These are phyloP conservation scores for Sordaria brevicollis DNA, from an alignment of 495 filamentous ascomycete genomes.

Conservation along the genomic window DNA sequence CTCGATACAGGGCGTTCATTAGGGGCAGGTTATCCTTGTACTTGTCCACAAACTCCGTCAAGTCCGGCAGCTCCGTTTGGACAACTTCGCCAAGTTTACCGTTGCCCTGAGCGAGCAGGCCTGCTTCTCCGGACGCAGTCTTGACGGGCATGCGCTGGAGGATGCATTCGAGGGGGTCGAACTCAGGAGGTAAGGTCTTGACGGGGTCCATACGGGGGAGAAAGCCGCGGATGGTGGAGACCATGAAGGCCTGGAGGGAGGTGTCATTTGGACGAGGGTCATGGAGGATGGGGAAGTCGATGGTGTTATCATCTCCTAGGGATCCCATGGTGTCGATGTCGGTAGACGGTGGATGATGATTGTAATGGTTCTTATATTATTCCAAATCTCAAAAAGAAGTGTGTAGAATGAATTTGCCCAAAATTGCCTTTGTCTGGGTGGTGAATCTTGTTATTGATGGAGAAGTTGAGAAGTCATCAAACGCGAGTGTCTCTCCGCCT, in stretches of 20 bases:
- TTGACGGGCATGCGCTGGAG: conserved; percentile 66
- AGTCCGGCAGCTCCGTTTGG: conserved; percentile 55
- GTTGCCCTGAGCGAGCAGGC: conserved; percentile 58
- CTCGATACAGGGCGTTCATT: conserved; percentile 75
- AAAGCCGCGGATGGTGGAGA: conserved; percentile 76
- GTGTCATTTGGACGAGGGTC: conserved; percentile 30
- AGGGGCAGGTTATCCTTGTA: conserved; percentile 58
- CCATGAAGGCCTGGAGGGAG: conserved; percentile 72
- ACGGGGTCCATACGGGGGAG: conserved; percentile 56
- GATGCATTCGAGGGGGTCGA: conserved; percentile 56
- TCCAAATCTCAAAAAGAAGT: background rate
- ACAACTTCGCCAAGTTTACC: conserved; percentile 57
- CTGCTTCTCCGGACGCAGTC: conserved; percentile 56
- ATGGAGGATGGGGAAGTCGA: conserved; percentile 24
- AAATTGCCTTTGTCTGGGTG: background rate
- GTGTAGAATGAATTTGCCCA: background rate
- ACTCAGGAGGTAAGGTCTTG: conserved; percentile 52
- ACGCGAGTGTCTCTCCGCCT: conserved; percentile 32
- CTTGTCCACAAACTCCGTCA: conserved; percentile 59
- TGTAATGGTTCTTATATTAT: background rate
- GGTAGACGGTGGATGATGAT: conserved; percentile 7
- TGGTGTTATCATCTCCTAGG: conserved; percentile 10
- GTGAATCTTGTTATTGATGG: conserved; percentile 8
- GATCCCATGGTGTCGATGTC: conserved; percentile 27
- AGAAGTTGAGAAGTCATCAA: conserved; percentile 8